A percentile compares a stretch with the other conserved stretches of the same genome.
These are phyloP conservation scores for Fomitopsis pulvina DNA, from an alignment of 768 basidiomycete genomes.

Conservation along the genomic window DNA sequence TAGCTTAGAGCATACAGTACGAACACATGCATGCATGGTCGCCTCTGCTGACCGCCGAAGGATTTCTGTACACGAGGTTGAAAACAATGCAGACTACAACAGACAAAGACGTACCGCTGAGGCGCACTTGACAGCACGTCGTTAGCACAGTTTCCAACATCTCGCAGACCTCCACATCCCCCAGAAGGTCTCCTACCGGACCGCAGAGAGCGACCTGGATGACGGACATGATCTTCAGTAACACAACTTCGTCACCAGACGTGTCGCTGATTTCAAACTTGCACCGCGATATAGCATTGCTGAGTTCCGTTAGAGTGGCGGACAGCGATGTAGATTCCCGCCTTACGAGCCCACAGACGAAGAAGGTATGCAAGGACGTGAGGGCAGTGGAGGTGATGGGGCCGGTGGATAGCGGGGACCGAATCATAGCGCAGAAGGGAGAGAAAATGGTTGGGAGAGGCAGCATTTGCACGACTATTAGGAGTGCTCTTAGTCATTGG, in stretches of 20 bases:
- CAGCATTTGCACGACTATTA: slow-evolving; percentile 23
- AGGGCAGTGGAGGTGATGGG: slow-evolving; percentile 96
- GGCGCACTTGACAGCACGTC: slow-evolving; percentile 92
- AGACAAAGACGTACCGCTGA: slow-evolving; percentile 67
- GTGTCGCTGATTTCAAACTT: slow-evolving; percentile 98
- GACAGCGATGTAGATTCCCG: slow-evolving; percentile 50
- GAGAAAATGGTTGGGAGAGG: slow-evolving; percentile 60
- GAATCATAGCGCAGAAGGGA: slow-evolving; percentile 91
- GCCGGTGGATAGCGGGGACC: slow-evolving; percentile 91
- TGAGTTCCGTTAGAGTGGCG: slow-evolving; percentile 71
- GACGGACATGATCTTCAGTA: slow-evolving; percentile 85
- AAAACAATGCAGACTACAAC: background rate
- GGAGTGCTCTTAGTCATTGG: background rate
- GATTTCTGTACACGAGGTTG: slow-evolving; percentile 50
- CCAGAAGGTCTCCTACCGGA: slow-evolving; percentile 61
- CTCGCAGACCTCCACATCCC: slow-evolving; percentile 94
- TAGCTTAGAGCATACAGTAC: slow-evolving; percentile 76
- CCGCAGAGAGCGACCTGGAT: slow-evolving; percentile 79
- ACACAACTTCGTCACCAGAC: slow-evolving; percentile 94
- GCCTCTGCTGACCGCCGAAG: slow-evolving; percentile 82
- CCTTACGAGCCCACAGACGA: slow-evolving; percentile 69
- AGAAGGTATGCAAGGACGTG: slow-evolving; percentile 82
- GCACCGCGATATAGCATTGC: slow-evolving; percentile 88
- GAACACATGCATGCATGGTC: slow-evolving; percentile 83
- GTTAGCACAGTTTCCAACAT: slow-evolving; percentile 97